Conservation (phyloP, 75 land plant genomes). For the Picea sitchensis region DNA sequence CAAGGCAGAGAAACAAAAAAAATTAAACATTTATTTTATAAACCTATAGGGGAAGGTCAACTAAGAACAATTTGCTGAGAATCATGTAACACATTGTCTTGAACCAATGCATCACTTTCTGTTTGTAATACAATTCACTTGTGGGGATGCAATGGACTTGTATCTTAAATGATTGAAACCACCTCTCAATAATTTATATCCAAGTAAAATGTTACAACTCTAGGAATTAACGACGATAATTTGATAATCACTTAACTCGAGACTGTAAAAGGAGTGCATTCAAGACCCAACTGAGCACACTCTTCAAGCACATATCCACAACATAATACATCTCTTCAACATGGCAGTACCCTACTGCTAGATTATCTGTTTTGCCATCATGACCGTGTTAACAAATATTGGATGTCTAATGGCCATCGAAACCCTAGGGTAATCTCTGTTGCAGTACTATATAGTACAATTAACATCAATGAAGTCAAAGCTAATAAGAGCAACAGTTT, state of each 20-base stretch:
- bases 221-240: background rate
- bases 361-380: background rate
- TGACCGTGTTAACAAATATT: background rate
- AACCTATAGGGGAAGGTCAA: background rate
- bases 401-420: background rate
- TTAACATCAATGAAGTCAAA: background rate
- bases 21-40: too few relatives aligned
- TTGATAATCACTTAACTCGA: background rate
- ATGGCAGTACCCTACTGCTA: background rate
- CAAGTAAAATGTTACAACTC: background rate
- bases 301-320: conserved; percentile 5
- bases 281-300: background rate
- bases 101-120: background rate
- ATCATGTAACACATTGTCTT: background rate
- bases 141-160: background rate
- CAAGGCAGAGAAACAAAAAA: background rate
- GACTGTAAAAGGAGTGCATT: background rate
- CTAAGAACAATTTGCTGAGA: background rate
- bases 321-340: conserved; percentile 1
- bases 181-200: conserved; percentile 5
- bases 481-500: background rate
- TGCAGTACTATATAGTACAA: too few relatives aligned
- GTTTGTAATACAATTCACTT: background rate
- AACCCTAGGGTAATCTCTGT: background rate
- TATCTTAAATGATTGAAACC: conserved; percentile 4